Evolutionary conservation across 2,329 filamentous ascomycete genomes (phyloP).

Genomic region (Sporothrix dimorphospora): DNA sequence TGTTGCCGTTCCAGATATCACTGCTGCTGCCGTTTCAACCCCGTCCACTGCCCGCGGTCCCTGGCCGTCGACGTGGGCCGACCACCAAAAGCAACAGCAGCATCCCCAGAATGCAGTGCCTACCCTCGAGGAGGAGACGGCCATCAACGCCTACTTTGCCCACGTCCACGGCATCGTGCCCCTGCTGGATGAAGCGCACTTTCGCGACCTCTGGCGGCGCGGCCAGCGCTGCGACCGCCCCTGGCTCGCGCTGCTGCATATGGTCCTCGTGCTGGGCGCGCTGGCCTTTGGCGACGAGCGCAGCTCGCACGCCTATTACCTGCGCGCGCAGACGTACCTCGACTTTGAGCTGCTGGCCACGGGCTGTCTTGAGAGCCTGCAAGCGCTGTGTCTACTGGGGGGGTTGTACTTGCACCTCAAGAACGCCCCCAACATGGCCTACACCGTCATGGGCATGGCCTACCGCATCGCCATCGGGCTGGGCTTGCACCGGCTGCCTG

Average conservation of each 20-base stretch:
- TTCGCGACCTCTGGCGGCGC: conserved; percentile 3
- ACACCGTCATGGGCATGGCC: conserved; percentile 12
- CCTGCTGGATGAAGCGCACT: neutral
- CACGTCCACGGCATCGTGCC: conserved; percentile 3
- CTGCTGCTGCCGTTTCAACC: neutral
- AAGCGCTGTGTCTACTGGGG: conserved; percentile 10
- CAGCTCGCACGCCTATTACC: neutral
- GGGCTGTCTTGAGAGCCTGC: conserved; percentile 4
- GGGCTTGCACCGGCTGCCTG: neutral
- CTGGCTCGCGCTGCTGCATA: neutral
- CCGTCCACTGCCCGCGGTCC: neutral
- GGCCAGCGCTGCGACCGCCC: conserved; percentile 8
- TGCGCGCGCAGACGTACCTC: neutral
- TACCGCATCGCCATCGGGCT: conserved; percentile 4
- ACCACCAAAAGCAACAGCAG: too few species aligned
- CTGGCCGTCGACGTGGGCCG: too few species aligned
- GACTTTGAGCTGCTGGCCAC: conserved; percentile 7
- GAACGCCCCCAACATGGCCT: conserved; percentile 6
- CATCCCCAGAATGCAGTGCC: too few species aligned
- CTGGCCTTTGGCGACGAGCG: conserved; percentile 3
- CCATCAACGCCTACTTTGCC: conserved; percentile 5
- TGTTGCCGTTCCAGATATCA: too few species aligned
- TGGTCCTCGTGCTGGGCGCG: neutral
- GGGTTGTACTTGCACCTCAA: neutral
- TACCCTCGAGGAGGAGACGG: neutral